These are phyloP conservation scores for Dactylellina parvicollis DNA, from an alignment of 2,329 filamentous ascomycete genomes.

Conservation along the genomic window DNA sequence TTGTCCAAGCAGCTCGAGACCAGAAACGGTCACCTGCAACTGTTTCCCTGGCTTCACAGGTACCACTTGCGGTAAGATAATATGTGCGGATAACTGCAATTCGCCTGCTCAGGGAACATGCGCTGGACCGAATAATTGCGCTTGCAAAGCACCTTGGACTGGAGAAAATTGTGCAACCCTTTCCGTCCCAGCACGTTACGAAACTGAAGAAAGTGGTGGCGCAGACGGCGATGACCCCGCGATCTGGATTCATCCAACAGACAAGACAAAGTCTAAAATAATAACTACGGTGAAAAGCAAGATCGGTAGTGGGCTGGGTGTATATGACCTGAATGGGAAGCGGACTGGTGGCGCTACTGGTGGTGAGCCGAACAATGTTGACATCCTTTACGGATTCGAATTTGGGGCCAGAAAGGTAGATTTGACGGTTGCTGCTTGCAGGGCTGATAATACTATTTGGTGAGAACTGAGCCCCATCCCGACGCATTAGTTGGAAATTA, in stretches of 20 bases:
- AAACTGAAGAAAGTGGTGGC: conserved; percentile 63
- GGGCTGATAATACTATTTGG: conserved; percentile 67
- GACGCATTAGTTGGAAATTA: not conserved
- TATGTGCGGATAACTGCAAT: conserved; percentile 63
- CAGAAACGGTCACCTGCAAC: conserved; percentile 59
- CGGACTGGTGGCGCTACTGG: conserved; percentile 64
- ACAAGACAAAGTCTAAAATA: conserved; percentile 62
- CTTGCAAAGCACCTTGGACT: conserved; percentile 63
- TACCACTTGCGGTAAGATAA: conserved; percentile 60
- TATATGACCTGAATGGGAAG: conserved; percentile 66
- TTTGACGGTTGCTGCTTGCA: conserved; percentile 66
- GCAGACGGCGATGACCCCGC: conserved; percentile 65
- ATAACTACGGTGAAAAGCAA: conserved; percentile 68
- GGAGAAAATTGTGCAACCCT: conserved; percentile 65
- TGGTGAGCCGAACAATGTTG: conserved; percentile 67
- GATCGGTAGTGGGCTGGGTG: conserved; percentile 64
- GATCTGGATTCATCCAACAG: conserved; percentile 64
- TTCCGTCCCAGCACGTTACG: conserved; percentile 62
- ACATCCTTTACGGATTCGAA: conserved; percentile 66
- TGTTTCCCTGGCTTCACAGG: conserved; percentile 65
- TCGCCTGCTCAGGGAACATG: conserved; percentile 61
- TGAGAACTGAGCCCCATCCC: conserved; percentile 59
- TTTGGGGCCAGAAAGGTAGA: conserved; percentile 63
- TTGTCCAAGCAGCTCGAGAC: conserved; percentile 56
- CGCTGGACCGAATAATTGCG: conserved; percentile 62